Evolutionary conservation across 1,139 yeast species (phyloP).

Genomic region (Protomyces arabidopsidicola): DNA sequence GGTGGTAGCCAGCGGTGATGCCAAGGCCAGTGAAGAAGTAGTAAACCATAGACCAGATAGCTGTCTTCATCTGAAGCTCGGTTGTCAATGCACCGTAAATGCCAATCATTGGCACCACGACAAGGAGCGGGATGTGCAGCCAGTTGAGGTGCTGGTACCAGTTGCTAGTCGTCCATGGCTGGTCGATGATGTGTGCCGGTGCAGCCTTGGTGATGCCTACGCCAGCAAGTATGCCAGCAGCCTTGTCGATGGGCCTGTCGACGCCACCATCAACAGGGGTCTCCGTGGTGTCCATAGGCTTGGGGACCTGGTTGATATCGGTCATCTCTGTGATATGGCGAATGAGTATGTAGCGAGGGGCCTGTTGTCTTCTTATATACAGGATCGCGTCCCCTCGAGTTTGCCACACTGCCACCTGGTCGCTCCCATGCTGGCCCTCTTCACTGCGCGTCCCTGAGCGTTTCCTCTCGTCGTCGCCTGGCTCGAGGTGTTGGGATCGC

Average conservation of each 20-base stretch:
- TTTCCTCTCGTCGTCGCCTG: too few relatives aligned
- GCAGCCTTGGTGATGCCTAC: constrained; percentile 18
- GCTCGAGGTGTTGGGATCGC: too few relatives aligned
- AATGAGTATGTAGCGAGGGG: too few relatives aligned
- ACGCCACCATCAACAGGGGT: constrained; percentile 25
- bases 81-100: constrained; percentile 50
- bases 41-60: constrained; percentile 55
- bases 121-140: constrained; percentile 79
- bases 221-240: constrained; percentile 19
- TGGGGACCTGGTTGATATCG: constrained; percentile 25
- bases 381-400: too few relatives aligned
- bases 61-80: constrained; percentile 59
- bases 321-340: neutral
- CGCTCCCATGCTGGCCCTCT: too few relatives aligned
- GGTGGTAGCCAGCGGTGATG: constrained; percentile 92
- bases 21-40: constrained; percentile 77
- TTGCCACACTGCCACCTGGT: too few relatives aligned
- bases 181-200: constrained; percentile 63
- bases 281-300: constrained; percentile 21
- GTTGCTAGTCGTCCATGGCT: constrained; percentile 79
- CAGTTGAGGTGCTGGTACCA: constrained; percentile 90
- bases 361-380: too few relatives aligned
- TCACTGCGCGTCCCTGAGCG: too few relatives aligned
- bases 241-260: constrained; percentile 19
- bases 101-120: constrained; percentile 66